Conservation (phyloP, 1,284 basidiomycete species). For the Tylopilus orsonianus region DNA sequence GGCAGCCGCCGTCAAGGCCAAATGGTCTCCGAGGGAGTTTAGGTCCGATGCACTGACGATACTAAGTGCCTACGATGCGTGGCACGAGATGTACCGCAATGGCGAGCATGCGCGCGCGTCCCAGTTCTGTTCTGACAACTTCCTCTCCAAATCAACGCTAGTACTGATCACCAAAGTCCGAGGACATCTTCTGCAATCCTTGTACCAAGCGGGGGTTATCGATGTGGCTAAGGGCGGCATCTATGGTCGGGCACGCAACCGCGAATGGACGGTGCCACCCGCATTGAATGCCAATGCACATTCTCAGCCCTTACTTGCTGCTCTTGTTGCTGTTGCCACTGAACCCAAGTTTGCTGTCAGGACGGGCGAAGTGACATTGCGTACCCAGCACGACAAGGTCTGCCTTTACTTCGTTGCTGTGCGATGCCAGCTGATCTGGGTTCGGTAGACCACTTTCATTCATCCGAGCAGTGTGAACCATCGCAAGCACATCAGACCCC, state of each 20-base stretch:
- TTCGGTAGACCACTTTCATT: slow-evolving; percentile 62
- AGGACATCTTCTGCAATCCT: slow-evolving; percentile 73
- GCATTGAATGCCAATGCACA: slow-evolving; percentile 76
- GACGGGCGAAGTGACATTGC: slow-evolving; percentile 69
- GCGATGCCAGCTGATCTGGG: slow-evolving; percentile 12
- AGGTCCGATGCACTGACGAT: slow-evolving; percentile 85
- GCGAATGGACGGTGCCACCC: slow-evolving; percentile 52
- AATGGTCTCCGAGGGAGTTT: slow-evolving; percentile 80
- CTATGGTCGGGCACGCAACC: slow-evolving; percentile 26
- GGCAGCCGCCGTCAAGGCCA: slow-evolving; percentile 71
- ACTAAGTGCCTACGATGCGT: slow-evolving; percentile 80
- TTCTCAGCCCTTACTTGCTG: slow-evolving; percentile 80
- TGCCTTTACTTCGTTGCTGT: slow-evolving; percentile 23
- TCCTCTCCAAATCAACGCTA: slow-evolving; percentile 84
- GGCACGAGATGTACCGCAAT: slow-evolving; percentile 70
- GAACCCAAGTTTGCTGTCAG: slow-evolving; percentile 95
- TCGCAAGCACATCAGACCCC: slow-evolving; percentile 55
- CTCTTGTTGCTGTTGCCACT: slow-evolving; percentile 82
- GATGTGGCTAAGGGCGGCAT: slow-evolving; percentile 70
- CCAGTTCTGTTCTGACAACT: slow-evolving; percentile 84
- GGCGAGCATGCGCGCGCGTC: slow-evolving; percentile 68
- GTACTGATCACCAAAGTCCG: slow-evolving; percentile 86
- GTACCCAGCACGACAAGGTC: slow-evolving; percentile 89
- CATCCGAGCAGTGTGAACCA: slow-evolving; percentile 89
- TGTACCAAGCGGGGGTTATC: slow-evolving; percentile 83